Conservation (phyloP, 2,329 filamentous ascomycete genomes). For the Cryoendolithus antarcticus region DNA sequence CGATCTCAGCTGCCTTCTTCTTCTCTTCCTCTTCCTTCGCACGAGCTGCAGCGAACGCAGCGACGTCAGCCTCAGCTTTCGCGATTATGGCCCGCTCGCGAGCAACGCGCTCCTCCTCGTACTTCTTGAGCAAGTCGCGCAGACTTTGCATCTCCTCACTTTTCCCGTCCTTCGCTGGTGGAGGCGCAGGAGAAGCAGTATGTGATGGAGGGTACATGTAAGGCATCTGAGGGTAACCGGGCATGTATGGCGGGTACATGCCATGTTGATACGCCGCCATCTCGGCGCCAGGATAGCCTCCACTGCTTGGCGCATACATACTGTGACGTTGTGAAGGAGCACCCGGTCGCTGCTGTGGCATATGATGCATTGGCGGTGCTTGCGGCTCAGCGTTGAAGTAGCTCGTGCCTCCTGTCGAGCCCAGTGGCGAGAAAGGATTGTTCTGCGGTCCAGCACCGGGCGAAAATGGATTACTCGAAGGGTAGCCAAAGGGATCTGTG, state of each 20-base stretch:
- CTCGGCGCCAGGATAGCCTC: constrained; percentile 11
- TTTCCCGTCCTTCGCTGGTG: constrained; percentile 9
- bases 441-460: constrained; percentile 11
- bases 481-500: constrained; percentile 29
- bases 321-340: constrained; percentile 17
- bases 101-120: constrained; percentile 29
- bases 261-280: constrained; percentile 15
- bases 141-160: constrained; percentile 20
- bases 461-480: constrained; percentile 27
- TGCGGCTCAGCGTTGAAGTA: constrained; percentile 25
- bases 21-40: constrained; percentile 39
- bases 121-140: constrained; percentile 29
- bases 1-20: constrained; percentile 30
- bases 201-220: constrained; percentile 15
- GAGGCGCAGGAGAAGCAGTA: constrained; percentile 9
- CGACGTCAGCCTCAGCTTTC: constrained; percentile 18
- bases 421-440: constrained; percentile 23
- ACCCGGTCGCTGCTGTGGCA: constrained; percentile 15
- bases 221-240: too few relatives aligned
- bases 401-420: constrained; percentile 12
- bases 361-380: constrained; percentile 8
- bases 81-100: constrained; percentile 16
- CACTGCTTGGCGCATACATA: constrained; percentile 12
- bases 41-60: constrained; percentile 16
- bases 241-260: constrained; percentile 9